phyloP scores from a whole-genome alignment of 2,329 filamentous ascomycete genomes.

The Aureobasidium namibiae region DNA sequence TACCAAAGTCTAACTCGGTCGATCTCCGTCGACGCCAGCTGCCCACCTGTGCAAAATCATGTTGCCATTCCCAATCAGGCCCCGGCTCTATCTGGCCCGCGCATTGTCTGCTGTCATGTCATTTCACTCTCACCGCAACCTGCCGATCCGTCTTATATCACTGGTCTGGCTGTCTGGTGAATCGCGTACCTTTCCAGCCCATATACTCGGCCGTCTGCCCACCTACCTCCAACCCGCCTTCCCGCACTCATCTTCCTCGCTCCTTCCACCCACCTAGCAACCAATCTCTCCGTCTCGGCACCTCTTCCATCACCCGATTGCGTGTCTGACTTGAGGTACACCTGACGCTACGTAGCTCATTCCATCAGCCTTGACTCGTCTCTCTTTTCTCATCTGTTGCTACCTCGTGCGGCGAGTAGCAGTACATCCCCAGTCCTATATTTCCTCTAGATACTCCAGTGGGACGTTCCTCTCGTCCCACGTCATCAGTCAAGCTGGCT shows the following conservation, averaged over 20 bases:
- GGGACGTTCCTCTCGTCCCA: conserved; percentile 12
- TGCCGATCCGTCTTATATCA: conserved; percentile 16
- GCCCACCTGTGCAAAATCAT: conserved; percentile 7
- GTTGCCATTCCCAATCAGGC: conserved; percentile 10
- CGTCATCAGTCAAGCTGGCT: conserved; percentile 17
- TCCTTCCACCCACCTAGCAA: not conserved
- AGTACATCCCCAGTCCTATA: not conserved
- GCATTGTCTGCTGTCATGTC: conserved; percentile 14
- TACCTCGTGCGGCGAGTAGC: not conserved
- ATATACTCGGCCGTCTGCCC: conserved; percentile 8
- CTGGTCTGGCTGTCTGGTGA: conserved; percentile 7
- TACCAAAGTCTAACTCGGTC: conserved; percentile 14
- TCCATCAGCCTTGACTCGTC: not conserved
- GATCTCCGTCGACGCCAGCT: conserved; percentile 8
- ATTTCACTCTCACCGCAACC: conserved; percentile 14
- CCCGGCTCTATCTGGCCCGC: conserved; percentile 8
- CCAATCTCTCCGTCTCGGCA: not conserved
- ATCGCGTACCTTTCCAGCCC: conserved; percentile 9
- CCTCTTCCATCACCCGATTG: not conserved
- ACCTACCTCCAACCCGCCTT: not conserved
- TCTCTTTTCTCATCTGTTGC: not conserved
- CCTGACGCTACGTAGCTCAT: not conserved
- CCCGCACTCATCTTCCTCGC: not conserved
- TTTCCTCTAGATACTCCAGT: not conserved
- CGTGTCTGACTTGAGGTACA: not conserved